These are phyloP conservation scores for Termitomyces sp. DNA, from an alignment of 768 basidiomycete species.

Conservation along the genomic window DNA sequence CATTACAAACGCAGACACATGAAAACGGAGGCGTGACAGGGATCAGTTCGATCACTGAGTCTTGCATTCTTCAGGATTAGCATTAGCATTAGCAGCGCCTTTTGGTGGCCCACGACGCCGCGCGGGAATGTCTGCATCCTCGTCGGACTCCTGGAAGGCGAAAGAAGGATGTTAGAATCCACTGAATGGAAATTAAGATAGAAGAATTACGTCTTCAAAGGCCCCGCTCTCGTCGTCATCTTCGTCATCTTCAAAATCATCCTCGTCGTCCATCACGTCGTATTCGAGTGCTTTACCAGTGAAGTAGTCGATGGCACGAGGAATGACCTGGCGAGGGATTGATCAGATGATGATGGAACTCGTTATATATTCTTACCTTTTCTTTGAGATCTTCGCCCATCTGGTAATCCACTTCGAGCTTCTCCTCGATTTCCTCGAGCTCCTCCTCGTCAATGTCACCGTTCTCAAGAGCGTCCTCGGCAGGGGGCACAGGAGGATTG, in stretches of 20 bases:
- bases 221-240: constrained; percentile 29
- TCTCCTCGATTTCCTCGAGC: constrained; percentile 86
- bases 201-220: constrained; percentile 46
- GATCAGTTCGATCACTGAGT: constrained; percentile 53
- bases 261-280: constrained; percentile 61
- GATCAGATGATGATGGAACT: neutral
- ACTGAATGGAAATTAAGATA: neutral
- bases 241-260: constrained; percentile 54
- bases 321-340: constrained; percentile 61
- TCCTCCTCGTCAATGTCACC: constrained; percentile 80
- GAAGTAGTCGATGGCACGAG: constrained; percentile 95
- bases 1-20: neutral
- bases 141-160: constrained; percentile 53
- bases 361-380: constrained; percentile 47
- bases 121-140: constrained; percentile 58
- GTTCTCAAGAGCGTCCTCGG: constrained; percentile 59
- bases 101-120: constrained; percentile 56
- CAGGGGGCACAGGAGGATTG: constrained; percentile 69
- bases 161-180: constrained; percentile 5
- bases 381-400: constrained; percentile 98
- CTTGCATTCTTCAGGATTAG: constrained; percentile 86
- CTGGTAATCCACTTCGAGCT: constrained; percentile 95
- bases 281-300: constrained; percentile 93
- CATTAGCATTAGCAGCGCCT: constrained; percentile 41
- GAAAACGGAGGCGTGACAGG: neutral